A percentile compares a stretch with the other conserved stretches of the same genome.
Conservation (phyloP, 768 basidiomycete species). For the Pisolithus tinctorius region DNA sequence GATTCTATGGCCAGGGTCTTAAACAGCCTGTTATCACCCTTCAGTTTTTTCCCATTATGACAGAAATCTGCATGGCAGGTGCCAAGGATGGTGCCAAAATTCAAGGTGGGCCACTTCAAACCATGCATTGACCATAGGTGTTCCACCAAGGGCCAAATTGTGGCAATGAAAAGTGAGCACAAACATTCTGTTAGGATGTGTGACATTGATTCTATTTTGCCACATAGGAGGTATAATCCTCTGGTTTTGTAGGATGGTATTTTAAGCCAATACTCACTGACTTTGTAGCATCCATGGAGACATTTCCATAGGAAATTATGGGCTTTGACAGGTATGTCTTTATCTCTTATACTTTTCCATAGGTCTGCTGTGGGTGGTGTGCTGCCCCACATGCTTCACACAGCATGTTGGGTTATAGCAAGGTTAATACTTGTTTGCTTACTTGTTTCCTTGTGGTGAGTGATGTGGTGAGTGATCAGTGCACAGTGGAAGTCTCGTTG, state of each 20-base stretch:
- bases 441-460: too few relatives aligned
- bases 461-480: too few relatives aligned
- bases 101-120: background rate
- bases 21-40: background rate
- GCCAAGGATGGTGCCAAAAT: background rate
- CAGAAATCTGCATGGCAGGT: background rate
- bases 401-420: too few relatives aligned
- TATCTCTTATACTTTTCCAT: too few relatives aligned
- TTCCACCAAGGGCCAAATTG: background rate
- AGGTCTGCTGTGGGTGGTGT: too few relatives aligned
- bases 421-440: too few relatives aligned
- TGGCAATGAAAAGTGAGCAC: background rate
- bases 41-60: background rate
- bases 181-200: background rate
- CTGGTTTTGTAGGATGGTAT: background rate
- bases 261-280: background rate
- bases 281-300: too few relatives aligned
- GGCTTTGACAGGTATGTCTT: too few relatives aligned
- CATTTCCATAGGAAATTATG: too few relatives aligned
- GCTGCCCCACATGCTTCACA: too few relatives aligned
- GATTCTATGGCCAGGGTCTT: background rate
- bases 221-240: background rate
- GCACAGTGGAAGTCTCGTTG: too few relatives aligned
- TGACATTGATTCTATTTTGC: background rate
- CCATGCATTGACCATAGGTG: background rate